Conservation (phyloP, 2,329 filamentous ascomycete genomes). For the Raffaelea ambrosiae region DNA sequence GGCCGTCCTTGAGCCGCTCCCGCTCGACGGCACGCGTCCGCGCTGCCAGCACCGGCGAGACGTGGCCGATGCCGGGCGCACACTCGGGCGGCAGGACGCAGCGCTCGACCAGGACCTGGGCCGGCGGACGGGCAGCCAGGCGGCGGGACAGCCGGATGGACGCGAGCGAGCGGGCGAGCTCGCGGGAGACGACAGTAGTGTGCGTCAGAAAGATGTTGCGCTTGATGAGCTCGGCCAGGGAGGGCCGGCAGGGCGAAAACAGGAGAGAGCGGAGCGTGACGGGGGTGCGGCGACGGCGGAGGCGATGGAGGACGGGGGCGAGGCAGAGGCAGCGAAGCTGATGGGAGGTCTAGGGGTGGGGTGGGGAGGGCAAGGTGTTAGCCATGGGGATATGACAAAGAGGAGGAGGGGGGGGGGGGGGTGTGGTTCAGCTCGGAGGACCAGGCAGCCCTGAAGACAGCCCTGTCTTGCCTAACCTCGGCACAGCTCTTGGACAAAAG, state of each 20-base stretch:
- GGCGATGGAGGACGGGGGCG: conserved; percentile 55
- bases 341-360: conserved; percentile 43
- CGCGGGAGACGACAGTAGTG: conserved; percentile 56
- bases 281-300: conserved; percentile 51
- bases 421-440: neutral
- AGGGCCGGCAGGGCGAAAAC: conserved; percentile 47
- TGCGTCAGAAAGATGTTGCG: conserved; percentile 59
- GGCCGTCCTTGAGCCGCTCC: conserved; percentile 57
- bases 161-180: conserved; percentile 54
- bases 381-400: no score
- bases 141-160: conserved; percentile 57
- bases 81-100: conserved; percentile 59
- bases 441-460: neutral
- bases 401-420: no score
- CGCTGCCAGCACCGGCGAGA: conserved; percentile 56
- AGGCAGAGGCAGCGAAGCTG: conserved; percentile 53
- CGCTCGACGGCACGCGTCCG: conserved; percentile 54
- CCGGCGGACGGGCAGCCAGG: conserved; percentile 50
- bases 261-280: conserved; percentile 46
- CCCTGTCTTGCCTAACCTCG: no score
- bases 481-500: no score
- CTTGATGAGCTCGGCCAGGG: conserved; percentile 51
- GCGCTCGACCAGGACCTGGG: conserved; percentile 51
- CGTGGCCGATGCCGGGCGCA: conserved; percentile 32
- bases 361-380: neutral